phyloP scores from a whole-genome alignment of 2,329 filamentous ascomycete genomes.

The Alternaria sp. region DNA sequence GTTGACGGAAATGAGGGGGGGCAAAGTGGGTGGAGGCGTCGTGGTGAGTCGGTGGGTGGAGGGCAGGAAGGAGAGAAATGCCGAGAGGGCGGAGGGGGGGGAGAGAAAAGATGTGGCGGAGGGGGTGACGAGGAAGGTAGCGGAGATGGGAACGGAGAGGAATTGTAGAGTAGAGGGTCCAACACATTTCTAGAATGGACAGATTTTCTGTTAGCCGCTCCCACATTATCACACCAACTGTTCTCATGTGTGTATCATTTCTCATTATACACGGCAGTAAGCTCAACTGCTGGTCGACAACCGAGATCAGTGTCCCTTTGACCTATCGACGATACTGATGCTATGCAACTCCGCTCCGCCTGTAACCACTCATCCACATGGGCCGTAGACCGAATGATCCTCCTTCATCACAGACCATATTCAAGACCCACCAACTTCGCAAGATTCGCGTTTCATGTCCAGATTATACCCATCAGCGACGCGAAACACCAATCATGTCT shows the following conservation, averaged over 20 bases:
- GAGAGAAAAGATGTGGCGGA: neutral
- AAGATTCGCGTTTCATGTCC: neutral
- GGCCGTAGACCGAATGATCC: fast-evolving
- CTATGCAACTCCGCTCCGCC: neutral
- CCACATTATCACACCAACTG: too few species aligned
- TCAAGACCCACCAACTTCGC: neutral
- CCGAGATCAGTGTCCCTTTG: too few species aligned
- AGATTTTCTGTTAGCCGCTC: too few species aligned
- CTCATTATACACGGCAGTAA: neutral
- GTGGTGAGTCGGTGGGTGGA: too few species aligned
- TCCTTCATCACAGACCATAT: neutral
- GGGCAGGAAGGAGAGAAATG: too few species aligned
- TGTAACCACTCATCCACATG: neutral
- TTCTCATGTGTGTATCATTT: neutral
- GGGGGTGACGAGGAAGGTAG: neutral
- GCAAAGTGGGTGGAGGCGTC: fast-evolving
- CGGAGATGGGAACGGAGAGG: fast-evolving
- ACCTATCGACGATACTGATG: neutral
- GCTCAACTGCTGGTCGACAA: neutral
- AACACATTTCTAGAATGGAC: too few species aligned
- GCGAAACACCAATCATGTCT: neutral
- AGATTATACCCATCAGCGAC: neutral
- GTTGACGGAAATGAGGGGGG: too few species aligned
- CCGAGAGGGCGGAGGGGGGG: too few species aligned
- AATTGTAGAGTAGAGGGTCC: neutral